Evolutionary conservation across 2,329 filamentous ascomycete species (phyloP), one percentile per base, ranked within the genome.

Genomic region (Chaetomiaceae sp.): DNA sequence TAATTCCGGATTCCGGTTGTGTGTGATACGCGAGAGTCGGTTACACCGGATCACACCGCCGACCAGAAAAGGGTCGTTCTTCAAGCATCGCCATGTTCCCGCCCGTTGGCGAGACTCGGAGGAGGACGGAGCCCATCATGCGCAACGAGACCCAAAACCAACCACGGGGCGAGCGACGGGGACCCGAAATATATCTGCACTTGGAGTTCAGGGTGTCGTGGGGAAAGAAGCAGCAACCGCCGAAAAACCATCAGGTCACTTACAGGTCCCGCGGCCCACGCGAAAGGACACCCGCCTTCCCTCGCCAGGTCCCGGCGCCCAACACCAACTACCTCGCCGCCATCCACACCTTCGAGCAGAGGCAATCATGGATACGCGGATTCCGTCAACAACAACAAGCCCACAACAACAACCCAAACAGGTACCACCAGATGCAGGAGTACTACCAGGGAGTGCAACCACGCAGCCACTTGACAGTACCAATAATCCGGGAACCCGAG

Each of bases 201-300:
- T 63, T 79, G 52, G 75, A 77, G 59, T 75, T 78, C 52, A 74
- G 76, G 25, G 63, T 79, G 20, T 76, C 75, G 1, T 77, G 73
- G 70, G 68, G 70, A n/a, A 69, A 68, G 42, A 58, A 57, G 34
- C 68, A 73, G 49, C 39, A 47, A 6, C 53, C 69, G 12, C 67
- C 71, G 12, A 73, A 70, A 51, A 70, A 64, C 45, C 73, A 74
- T 53, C 70, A 71, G 23, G 54, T 76, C 53, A 73, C 73, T 39
- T 78, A 75, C 56, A 71, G 68, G 56, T 78, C 75, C 16, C 70
- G 70, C 50, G 70, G 66, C 48, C 60, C 73, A 47, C 72, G 73
- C 54, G 62, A 75, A 56, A 65, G 70, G 62, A 53, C 65, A 48
- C 56, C 70, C 17, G 63, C 67, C 27, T 75, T 75, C 35, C 72